Base-by-base conservation (phyloP, 2,329 filamentous ascomycete species). In the Chlorencoelia australis region DNA sequence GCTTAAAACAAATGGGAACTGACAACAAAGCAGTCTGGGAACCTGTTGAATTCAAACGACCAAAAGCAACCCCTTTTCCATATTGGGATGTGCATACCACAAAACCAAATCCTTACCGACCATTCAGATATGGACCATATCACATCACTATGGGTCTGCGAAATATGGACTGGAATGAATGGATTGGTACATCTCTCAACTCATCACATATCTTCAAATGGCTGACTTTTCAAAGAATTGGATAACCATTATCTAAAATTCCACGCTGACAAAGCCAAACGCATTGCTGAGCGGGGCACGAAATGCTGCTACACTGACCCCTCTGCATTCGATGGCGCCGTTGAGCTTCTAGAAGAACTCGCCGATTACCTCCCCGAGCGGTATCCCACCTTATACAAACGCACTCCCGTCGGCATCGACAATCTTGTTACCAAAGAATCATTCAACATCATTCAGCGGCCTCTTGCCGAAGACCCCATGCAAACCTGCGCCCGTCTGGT, bases 381-480 rank as follows among this genome's bases (percentile, higher is more conserved):
- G 7, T 93, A 93, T 49, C 85, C 85, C 0, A 68, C 62, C 4
- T 63, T 93, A 39, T 93, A 75, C 63, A 60, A 61, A 33, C 69
- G 70, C 19, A 85, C 79, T 0, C 51, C 63, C 1, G 68, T 70
- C 0, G 82, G 82, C 0, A 70, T 89, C 48, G 68, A 75, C 45
- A 93, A 91, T 54, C 54, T 79, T 11, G 67, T 75, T 54, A 88
- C 83, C 0, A 67, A 73, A 6, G 85, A 93, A 59, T 65, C 59
- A 7, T 84, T 91, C 62, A 71, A 88, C 56, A 75, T 82, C 25
- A 57, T 65, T 2, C 64, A 72, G 41, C 65, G 74, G 0, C 79
- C 79, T 0, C 65, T 88, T 4, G 57, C 62, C 1, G 83, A 89
- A 59, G 82, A 91, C 50, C 83, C 85, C 0, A 89, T 93, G 78